phyloP scores from a whole-genome alignment of 2,329 filamentous ascomycete species.

The Sporothrix inflata region DNA sequence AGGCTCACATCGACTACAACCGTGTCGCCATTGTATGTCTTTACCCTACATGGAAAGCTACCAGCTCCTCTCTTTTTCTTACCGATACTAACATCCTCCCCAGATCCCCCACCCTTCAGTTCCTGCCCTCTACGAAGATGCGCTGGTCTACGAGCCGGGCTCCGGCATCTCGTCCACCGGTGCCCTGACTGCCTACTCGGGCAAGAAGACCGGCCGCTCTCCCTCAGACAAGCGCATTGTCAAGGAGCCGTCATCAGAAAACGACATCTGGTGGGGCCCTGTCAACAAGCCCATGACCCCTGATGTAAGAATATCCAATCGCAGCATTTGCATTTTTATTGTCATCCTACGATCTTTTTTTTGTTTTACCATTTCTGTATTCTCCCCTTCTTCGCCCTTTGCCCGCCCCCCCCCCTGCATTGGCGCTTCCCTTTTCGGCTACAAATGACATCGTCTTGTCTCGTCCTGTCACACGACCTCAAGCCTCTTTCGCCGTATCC shows the following conservation, averaged over 20 bases:
- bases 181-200: slow-evolving; percentile 95
- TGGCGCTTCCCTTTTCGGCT: slow-evolving; percentile 11
- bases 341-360: neutral
- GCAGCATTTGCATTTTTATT: neutral
- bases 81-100: neutral
- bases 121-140: slow-evolving; percentile 97
- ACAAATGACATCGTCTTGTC: slow-evolving; percentile 17
- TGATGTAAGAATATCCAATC: slow-evolving; percentile 69
- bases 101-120: slow-evolving; percentile 90
- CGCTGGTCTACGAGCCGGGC: slow-evolving; percentile 93
- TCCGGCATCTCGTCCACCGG: slow-evolving; percentile 96
- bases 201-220: slow-evolving; percentile 96
- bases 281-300: slow-evolving; percentile 99
- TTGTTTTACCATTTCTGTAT: neutral
- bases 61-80: neutral
- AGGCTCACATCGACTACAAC: slow-evolving; percentile 98
- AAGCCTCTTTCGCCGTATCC: slow-evolving; percentile 22
- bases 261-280: slow-evolving; percentile 97
- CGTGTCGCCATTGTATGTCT: slow-evolving; percentile 88
- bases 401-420: neutral
- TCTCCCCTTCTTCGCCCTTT: neutral
- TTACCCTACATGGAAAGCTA: neutral
- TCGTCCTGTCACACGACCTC: slow-evolving; percentile 22
- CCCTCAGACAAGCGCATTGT: slow-evolving; percentile 98
- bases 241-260: slow-evolving; percentile 83